Percentiles rank a stretch among this genome's conserved stretches.
Conservation (phyloP, 495 filamentous ascomycete genomes). For the Penicillium taxi region DNA sequence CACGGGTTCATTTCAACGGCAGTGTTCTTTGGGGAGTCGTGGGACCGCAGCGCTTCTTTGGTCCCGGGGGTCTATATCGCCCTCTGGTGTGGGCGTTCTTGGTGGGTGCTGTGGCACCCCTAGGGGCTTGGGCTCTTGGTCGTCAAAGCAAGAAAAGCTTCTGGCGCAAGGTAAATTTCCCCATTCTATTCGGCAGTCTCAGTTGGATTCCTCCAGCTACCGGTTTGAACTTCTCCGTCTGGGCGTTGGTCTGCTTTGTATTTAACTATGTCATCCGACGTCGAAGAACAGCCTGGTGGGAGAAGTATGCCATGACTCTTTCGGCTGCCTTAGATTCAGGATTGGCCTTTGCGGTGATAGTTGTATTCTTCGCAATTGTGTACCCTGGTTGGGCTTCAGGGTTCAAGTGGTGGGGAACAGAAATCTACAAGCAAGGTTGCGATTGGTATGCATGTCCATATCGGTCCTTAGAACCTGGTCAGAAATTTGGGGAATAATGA, state of each 20-base stretch:
- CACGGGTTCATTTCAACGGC: slow-evolving; percentile 83
- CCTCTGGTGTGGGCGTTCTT: slow-evolving; percentile 60
- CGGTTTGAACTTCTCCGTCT: slow-evolving; percentile 25
- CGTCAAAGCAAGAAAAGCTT: slow-evolving; percentile 43
- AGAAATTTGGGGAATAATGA: slow-evolving; percentile 21
- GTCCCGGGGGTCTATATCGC: slow-evolving; percentile 57
- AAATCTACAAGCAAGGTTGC: slow-evolving; percentile 27
- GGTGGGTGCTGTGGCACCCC: slow-evolving; percentile 60
- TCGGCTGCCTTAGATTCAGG: slow-evolving; percentile 77
- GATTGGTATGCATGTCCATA: slow-evolving; percentile 26
- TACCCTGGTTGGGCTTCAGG: slow-evolving; percentile 22
- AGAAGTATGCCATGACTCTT: slow-evolving; percentile 83
- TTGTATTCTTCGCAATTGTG: slow-evolving; percentile 64
- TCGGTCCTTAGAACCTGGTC: slow-evolving; percentile 15
- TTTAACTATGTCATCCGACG: slow-evolving; percentile 71
- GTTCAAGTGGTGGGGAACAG: slow-evolving; percentile 25
- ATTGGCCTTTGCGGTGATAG: slow-evolving; percentile 66
- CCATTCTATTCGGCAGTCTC: slow-evolving; percentile 34
- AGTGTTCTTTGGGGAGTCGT: slow-evolving; percentile 85
- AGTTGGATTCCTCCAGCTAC: slow-evolving; percentile 74
- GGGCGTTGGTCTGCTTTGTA: slow-evolving; percentile 60
- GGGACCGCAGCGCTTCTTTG: slow-evolving; percentile 66
- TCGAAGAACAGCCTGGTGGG: slow-evolving; percentile 67
- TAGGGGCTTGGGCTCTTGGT: slow-evolving; percentile 55
- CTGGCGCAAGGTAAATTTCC: slow-evolving; percentile 36